Percentiles rank a stretch among this genome's conserved stretches.
These are phyloP conservation scores for Groenewaldozyma auringiensis DNA, from an alignment of 1,139 yeast genomes.

Conservation along the genomic window DNA sequence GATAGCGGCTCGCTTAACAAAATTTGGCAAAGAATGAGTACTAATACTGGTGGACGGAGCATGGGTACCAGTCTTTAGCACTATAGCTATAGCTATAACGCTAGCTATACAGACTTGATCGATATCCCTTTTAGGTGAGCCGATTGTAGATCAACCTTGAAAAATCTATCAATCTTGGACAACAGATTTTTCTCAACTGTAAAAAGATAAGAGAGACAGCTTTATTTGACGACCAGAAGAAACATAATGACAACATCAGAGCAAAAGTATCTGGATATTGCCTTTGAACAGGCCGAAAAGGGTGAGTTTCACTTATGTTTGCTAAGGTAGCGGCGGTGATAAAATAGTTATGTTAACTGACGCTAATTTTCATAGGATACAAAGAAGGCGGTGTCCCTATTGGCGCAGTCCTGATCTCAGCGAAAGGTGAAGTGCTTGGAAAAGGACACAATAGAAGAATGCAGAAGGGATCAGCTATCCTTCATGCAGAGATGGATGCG, in stretches of 20 bases:
- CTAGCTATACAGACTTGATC: too few species aligned
- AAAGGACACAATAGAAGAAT: constrained; percentile 84
- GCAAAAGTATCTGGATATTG: constrained; percentile 25
- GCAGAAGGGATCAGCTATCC: constrained; percentile 63
- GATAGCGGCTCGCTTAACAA: too few species aligned
- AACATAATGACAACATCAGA: constrained; percentile 12
- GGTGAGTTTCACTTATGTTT: constrained; percentile 15
- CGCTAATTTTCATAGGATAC: constrained; percentile 35
- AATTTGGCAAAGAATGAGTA: too few species aligned
- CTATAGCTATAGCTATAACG: too few species aligned
- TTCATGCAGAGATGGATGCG: constrained; percentile 88
- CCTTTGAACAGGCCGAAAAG: constrained; percentile 30
- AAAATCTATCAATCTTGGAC: too few species aligned
- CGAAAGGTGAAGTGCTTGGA: constrained; percentile 75
- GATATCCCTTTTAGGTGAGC: too few species aligned
- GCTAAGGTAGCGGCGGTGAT: neutral
- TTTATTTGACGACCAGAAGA: too few species aligned
- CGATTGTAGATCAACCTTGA: too few species aligned
- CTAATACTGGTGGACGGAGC: too few species aligned
- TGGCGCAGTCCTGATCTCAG: constrained; percentile 63
- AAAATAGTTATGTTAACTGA: constrained; percentile 4
- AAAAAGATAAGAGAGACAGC: too few species aligned
- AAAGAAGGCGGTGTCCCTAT: constrained; percentile 91
- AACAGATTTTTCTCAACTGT: too few species aligned
- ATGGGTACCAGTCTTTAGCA: too few species aligned